These are phyloP conservation scores for Trametes gibbosa DNA, from an alignment of 768 basidiomycete species.

Conservation along the genomic window DNA sequence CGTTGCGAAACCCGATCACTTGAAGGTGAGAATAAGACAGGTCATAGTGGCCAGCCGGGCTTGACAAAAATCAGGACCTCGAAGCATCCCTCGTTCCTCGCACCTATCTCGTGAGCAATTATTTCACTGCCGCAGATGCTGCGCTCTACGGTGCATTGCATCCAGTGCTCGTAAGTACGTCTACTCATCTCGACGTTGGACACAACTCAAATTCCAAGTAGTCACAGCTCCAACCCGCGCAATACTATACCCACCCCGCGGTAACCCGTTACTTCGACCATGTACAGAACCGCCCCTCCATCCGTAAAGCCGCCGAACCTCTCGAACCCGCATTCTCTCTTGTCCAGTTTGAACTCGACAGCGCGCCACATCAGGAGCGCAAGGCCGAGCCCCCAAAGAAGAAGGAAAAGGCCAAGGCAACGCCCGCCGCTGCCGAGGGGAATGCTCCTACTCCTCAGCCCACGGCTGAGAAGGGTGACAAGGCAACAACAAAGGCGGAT, in stretches of 20 bases:
- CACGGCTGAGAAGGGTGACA: constrained; percentile 16
- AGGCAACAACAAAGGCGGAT: constrained; percentile 35
- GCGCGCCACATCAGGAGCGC: constrained; percentile 72
- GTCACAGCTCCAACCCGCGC: constrained; percentile 67
- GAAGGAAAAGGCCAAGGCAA: constrained; percentile 53
- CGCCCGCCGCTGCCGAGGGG: constrained; percentile 26
- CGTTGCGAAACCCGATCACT: constrained; percentile 41
- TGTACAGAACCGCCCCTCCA: constrained; percentile 69
- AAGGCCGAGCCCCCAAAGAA: constrained; percentile 73
- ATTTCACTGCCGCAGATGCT: constrained; percentile 86
- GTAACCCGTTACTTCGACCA: constrained; percentile 95
- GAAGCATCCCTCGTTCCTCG: constrained; percentile 68
- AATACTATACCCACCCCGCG: constrained; percentile 77
- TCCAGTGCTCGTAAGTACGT: constrained; percentile 63
- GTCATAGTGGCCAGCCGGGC: not conserved
- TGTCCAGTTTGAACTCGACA: constrained; percentile 69
- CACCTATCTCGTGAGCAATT: constrained; percentile 84
- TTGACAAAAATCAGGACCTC: constrained; percentile 51
- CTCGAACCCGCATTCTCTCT: constrained; percentile 51
- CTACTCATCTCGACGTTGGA: not conserved
- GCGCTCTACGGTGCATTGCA: constrained; percentile 89
- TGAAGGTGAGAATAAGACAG: constrained; percentile 44
- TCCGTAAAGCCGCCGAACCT: constrained; percentile 54
- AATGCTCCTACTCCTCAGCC: constrained; percentile 22
- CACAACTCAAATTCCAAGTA: constrained; percentile 28